Base-by-base conservation (phyloP, 352 stramenopile species). In the Phytophthora multivora region DNA sequence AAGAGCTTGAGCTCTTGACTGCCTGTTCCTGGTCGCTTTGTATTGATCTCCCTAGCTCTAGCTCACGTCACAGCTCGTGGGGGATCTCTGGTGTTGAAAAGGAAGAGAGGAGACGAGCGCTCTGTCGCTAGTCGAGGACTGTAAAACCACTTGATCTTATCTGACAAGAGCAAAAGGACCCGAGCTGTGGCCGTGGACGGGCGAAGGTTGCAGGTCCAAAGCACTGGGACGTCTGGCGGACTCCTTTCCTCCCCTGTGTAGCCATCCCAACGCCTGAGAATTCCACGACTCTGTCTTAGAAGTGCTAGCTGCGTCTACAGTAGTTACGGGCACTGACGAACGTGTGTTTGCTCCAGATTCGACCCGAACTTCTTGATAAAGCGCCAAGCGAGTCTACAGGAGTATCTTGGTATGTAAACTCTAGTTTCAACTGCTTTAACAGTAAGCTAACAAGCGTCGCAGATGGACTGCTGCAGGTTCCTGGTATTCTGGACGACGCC, bases 91-190 rank as follows among this genome's bases (percentile, higher is more conserved):
- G 6, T 77, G 69, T 59, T 75, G 69, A 73, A 47, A 66, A 73
- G 50, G 64, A 86, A 77, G 55, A 63, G 58, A 91, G 71, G 73
- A 89, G 73, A 56, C 72, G 51, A 16, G 47, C 47, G 19, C 19
- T 47, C 23, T 21, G 31, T 19, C 23, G 15, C 52, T 43, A 49
- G 79, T 61, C 77, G 33, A 70, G 75, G 84, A 93, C 68, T 93
- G 82, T 75, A 79, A 94, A 94, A 92, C 72, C 77, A 79, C 81
- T 94, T 94, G 85, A 94, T 92, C 85, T 94, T 92, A 94, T 92
- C 85, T 87, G 18, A 43, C 28, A n/a, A 52, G 23, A 54, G 61
- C 87, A 53, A 49, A 55, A 43, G 35, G 19, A 59, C 42, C 38
- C 51, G 65, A 70, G 55, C 42, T 51, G 18, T 21, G 11, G 21